Evolutionary conservation across 2,329 filamentous ascomycete species (phyloP).

Genomic region (Neofusicoccum ribis): DNA sequence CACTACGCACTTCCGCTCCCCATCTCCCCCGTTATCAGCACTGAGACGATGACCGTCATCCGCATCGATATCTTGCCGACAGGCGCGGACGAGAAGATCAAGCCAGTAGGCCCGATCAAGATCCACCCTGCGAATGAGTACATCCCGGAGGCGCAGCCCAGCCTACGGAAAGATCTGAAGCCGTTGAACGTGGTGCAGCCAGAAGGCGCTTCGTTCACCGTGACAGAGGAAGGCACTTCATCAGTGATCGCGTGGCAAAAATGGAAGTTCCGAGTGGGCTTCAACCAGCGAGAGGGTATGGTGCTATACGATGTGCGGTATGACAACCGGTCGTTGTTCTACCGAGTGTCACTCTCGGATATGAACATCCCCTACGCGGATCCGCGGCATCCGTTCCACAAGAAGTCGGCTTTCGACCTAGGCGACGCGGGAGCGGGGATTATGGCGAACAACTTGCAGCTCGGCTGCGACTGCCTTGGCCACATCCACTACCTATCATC

Average conservation of each 20-base stretch:
- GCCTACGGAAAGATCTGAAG: constrained; percentile 62
- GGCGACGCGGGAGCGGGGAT: constrained; percentile 66
- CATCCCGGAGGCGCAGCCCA: constrained; percentile 60
- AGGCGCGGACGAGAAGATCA: constrained; percentile 61
- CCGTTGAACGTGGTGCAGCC: constrained; percentile 65
- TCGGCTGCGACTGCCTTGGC: constrained; percentile 71
- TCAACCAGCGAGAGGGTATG: constrained; percentile 69
- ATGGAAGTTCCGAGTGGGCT: constrained; percentile 69
- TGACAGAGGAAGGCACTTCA: constrained; percentile 54
- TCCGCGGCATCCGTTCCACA: constrained; percentile 66
- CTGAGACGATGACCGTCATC: constrained; percentile 62
- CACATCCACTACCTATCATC: constrained; percentile 68
- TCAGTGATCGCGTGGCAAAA: constrained; percentile 66
- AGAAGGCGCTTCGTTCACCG: constrained; percentile 62
- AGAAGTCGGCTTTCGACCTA: constrained; percentile 70
- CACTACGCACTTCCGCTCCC: constrained; percentile 68
- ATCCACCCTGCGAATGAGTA: constrained; percentile 65
- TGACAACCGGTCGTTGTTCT: constrained; percentile 65
- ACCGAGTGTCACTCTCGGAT: constrained; percentile 65
- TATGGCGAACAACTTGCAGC: constrained; percentile 68
- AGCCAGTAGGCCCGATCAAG: constrained; percentile 58
- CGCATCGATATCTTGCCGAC: constrained; percentile 70
- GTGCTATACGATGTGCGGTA: constrained; percentile 68
- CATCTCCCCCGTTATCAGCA: constrained; percentile 68
- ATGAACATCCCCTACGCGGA: constrained; percentile 67